A percentile compares a stretch with the other conserved stretches of the same genome.
phyloP scores from a whole-genome alignment of 352 stramenopile genomes.

The Phytophthora citricola region DNA sequence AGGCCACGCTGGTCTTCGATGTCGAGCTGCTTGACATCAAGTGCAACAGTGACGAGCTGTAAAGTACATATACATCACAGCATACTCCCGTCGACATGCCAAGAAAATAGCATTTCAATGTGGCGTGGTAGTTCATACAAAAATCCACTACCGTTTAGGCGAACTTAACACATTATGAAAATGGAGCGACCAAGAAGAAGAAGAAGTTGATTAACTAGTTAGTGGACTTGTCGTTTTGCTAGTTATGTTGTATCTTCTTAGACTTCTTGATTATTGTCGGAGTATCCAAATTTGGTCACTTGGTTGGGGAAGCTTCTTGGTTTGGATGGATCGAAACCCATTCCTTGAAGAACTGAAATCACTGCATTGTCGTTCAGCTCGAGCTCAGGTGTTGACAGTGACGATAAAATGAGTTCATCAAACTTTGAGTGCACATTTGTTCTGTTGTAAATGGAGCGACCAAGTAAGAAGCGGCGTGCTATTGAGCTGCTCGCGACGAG shows the following conservation, averaged over 20 bases:
- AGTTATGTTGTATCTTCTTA: not conserved
- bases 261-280: too few species aligned
- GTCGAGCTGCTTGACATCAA: constrained; percentile 98
- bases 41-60: constrained; percentile 67
- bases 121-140: constrained; percentile 25
- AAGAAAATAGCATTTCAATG: not conserved
- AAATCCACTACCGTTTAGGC: constrained; percentile 4
- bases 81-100: not conserved
- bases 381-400: too few species aligned
- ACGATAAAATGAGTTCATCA: too few species aligned
- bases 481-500: constrained; percentile 21
- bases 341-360: too few species aligned
- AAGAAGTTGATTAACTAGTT: too few species aligned
- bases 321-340: too few species aligned
- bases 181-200: constrained; percentile 8
- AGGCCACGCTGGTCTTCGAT: constrained; percentile 96
- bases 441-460: constrained; percentile 19
- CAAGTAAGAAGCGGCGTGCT: constrained; percentile 44
- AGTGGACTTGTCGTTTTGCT: too few species aligned
- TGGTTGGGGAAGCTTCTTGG: too few species aligned
- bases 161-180: constrained; percentile 29
- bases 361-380: too few species aligned
- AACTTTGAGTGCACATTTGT: too few species aligned
- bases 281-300: too few species aligned
- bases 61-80: constrained; percentile 1